These are phyloP conservation scores for Rhizomucor pusillus DNA, from an alignment of 371 early-diverging fungal species.

Conservation along the genomic window DNA sequence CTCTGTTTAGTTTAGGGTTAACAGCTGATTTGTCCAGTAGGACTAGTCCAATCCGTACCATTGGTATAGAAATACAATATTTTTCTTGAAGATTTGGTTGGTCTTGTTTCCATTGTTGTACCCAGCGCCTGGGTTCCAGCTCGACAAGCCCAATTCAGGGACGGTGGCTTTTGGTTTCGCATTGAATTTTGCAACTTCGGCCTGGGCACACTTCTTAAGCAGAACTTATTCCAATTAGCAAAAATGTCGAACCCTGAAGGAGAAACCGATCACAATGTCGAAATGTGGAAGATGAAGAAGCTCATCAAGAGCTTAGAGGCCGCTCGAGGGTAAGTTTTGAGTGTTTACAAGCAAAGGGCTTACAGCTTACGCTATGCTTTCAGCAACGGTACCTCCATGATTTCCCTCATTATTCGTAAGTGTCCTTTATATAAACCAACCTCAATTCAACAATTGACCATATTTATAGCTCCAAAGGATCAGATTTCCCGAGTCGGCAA, in stretches of 20 bases:
- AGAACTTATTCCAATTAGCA: too few species aligned
- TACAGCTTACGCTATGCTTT: conserved; percentile 12
- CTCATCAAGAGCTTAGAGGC: conserved; percentile 95
- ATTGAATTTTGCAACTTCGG: too few species aligned
- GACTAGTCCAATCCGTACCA: conserved; percentile 52
- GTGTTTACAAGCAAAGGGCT: neutral
- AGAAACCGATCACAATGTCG: conserved; percentile 77
- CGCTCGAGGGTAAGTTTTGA: conserved; percentile 90
- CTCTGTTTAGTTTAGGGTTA: conserved; percentile 59
- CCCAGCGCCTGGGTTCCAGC: too few species aligned
- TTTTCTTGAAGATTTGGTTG: too few species aligned
- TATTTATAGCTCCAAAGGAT: conserved; percentile 80
- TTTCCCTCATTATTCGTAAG: conserved; percentile 94
- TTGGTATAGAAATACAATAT: conserved; percentile 66
- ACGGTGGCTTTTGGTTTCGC: too few species aligned
- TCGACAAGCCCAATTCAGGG: too few species aligned
- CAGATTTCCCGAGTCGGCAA: conserved; percentile 92
- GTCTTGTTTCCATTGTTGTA: too few species aligned
- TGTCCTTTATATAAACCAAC: too few species aligned
- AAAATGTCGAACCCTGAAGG: too few species aligned
- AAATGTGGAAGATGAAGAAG: conserved; percentile 98
- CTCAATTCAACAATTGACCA: too few species aligned
- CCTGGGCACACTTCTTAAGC: too few species aligned
- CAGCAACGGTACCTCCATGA: conserved; percentile 99
- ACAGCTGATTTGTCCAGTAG: conserved; percentile 48